Conservation (phyloP, 2,329 filamentous ascomycete genomes). For the Lasiodiplodia sp. region DNA sequence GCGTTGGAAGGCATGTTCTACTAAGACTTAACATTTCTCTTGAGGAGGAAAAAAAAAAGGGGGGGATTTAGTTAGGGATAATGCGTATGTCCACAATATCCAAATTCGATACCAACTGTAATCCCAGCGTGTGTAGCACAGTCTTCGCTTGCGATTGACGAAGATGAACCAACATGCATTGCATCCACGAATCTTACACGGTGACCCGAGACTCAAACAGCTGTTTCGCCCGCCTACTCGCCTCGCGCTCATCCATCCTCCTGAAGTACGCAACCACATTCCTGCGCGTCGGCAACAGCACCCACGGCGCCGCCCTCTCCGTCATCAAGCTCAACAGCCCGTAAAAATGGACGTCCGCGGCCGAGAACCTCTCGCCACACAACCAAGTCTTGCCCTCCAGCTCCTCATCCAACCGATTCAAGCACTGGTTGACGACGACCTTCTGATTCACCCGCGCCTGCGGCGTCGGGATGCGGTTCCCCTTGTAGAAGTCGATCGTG, state of each 20-base stretch:
- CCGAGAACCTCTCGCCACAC: background rate
- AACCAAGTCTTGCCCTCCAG: constrained; percentile 12
- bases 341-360: background rate
- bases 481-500: background rate
- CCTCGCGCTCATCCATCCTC: constrained; percentile 10
- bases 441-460: background rate
- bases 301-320: background rate
- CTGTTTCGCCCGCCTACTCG: background rate
- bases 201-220: background rate
- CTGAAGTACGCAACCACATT: constrained; percentile 9
- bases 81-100: too few relatives aligned
- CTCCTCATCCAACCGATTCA: background rate
- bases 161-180: too few relatives aligned
- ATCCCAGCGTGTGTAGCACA: too few relatives aligned
- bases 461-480: background rate
- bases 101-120: fast-evolving
- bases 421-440: background rate
- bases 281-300: background rate
- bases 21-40: too few relatives aligned
- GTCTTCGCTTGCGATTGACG: too few relatives aligned
- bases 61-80: too few relatives aligned
- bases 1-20: too few relatives aligned
- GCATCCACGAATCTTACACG: background rate
- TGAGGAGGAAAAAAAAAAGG: too few relatives aligned
- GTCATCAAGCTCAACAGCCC: background rate